Conservation (phyloP, 257 asterid species). For the Fraxinus excelsior region DNA sequence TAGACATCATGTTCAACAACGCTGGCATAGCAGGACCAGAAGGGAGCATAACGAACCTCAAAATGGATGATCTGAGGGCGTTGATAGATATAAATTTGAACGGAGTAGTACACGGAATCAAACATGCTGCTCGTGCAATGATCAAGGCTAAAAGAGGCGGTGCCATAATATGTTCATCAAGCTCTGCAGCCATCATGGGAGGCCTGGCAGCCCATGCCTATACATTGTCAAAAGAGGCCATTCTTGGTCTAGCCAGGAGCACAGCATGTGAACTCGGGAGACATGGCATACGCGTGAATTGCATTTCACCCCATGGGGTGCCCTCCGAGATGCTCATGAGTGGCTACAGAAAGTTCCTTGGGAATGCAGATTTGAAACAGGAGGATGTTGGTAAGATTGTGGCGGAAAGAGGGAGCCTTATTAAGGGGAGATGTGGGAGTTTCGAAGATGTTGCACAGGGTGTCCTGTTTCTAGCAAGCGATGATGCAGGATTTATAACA, state of each 20-base stretch:
- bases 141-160: conserved; percentile 44
- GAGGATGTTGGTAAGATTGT: conserved; percentile 66
- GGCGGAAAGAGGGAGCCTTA: conserved; percentile 66
- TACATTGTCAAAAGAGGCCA: conserved; percentile 72
- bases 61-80: conserved; percentile 44
- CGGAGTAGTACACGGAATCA: conserved; percentile 77
- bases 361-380: conserved; percentile 39
- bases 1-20: conserved; percentile 81
- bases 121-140: conserved; percentile 80
- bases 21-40: conserved; percentile 76
- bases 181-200: conserved; percentile 82
- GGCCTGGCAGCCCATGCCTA: conserved; percentile 81
- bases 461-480: conserved; percentile 72
- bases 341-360: conserved; percentile 49
- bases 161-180: conserved; percentile 70
- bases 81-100: conserved; percentile 59
- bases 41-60: conserved; percentile 68
- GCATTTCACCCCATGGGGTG: conserved; percentile 81
- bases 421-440: conserved; percentile 65
- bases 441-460: conserved; percentile 68
- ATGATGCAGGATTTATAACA: conserved; percentile 70
- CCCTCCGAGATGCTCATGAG: conserved; percentile 75
- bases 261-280: conserved; percentile 78
- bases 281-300: conserved; percentile 76
- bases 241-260: conserved; percentile 64